Conservation (phyloP, 129 eudicot genomes). For the Saussurea involucrata region DNA sequence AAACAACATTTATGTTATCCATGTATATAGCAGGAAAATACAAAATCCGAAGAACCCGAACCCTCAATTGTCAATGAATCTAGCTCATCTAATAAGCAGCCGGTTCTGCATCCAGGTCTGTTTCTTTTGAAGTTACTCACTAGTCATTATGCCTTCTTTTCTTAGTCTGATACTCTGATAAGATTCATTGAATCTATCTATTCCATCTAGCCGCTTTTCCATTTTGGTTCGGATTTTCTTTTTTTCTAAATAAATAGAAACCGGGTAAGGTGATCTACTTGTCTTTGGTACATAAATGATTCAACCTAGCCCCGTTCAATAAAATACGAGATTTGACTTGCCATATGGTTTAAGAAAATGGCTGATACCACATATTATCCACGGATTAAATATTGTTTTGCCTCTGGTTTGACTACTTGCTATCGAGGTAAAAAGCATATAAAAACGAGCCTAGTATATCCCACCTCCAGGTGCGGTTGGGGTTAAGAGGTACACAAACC, state of each 20-base stretch:
- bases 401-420: too few relatives aligned
- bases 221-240: neutral
- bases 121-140: neutral
- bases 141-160: constrained; percentile 1
- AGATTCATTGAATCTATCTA: neutral
- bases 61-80: constrained; percentile 42
- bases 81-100: constrained; percentile 48
- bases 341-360: too few relatives aligned
- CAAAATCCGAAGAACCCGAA: constrained; percentile 39
- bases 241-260: neutral
- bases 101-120: constrained; percentile 49
- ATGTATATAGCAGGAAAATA: constrained; percentile 13
- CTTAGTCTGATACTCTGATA: neutral
- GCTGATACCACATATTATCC: neutral
- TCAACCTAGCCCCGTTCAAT: too few relatives aligned
- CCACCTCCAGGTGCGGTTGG: too few relatives aligned
- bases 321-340: too few relatives aligned
- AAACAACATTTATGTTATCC: neutral
- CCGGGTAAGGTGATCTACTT: neutral
- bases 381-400: neutral
- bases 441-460: neutral
- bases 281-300: neutral
- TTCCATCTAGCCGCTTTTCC: neutral
- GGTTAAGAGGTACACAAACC: neutral
- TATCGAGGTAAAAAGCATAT: too few relatives aligned